phyloP scores from a whole-genome alignment of 2,329 filamentous ascomycete species.

The Alternaria panax region DNA sequence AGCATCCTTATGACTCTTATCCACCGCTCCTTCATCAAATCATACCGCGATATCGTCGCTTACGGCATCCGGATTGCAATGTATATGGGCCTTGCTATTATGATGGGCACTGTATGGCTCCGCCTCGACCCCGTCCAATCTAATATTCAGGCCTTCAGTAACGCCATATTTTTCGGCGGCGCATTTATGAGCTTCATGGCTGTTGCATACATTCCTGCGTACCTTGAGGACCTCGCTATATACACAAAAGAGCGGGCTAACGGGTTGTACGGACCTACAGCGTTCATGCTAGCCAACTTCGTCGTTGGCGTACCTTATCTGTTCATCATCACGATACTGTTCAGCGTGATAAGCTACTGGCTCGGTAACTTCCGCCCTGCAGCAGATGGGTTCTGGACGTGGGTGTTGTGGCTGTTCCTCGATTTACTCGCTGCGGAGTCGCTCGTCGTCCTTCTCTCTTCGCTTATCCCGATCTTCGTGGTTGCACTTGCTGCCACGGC shows the following conservation, averaged over 20 bases:
- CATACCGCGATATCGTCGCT: constrained; percentile 81
- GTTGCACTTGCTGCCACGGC: constrained; percentile 79
- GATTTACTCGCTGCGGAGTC: constrained; percentile 84
- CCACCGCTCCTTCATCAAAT: constrained; percentile 82
- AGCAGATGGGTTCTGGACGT: constrained; percentile 73
- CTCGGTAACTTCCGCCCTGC: constrained; percentile 76
- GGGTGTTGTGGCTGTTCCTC: constrained; percentile 84
- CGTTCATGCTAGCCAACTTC: constrained; percentile 81
- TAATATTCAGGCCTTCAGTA: constrained; percentile 82
- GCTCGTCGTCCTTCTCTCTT: constrained; percentile 78
- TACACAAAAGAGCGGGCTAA: constrained; percentile 82
- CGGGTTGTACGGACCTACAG: constrained; percentile 76
- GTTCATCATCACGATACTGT: constrained; percentile 78
- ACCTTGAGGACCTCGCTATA: constrained; percentile 76
- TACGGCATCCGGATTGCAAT: constrained; percentile 85
- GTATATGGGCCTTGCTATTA: constrained; percentile 80
- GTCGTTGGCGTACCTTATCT: constrained; percentile 82
- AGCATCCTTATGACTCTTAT: constrained; percentile 72
- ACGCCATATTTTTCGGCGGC: constrained; percentile 71
- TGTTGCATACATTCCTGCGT: constrained; percentile 83
- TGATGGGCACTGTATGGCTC: constrained; percentile 90
- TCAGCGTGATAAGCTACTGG: constrained; percentile 80
- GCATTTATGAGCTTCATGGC: constrained; percentile 64
- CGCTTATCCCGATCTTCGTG: constrained; percentile 79
- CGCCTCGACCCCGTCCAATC: constrained; percentile 71